Conservation (phyloP, 2,329 filamentous ascomycete genomes). For the Bipolaris victoriae region DNA sequence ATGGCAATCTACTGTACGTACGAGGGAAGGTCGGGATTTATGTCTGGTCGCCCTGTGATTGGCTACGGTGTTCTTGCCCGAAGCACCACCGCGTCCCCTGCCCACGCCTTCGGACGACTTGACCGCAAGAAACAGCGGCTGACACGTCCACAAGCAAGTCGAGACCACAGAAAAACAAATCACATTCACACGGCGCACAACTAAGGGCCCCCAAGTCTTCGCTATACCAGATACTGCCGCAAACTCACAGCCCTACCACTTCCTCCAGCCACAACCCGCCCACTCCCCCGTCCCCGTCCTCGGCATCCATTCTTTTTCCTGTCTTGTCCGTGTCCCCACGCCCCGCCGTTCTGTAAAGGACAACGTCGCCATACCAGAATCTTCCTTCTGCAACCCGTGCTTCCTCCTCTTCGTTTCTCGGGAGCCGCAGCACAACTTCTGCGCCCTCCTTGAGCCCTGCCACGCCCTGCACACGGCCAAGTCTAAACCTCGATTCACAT, state of each 20-base stretch:
- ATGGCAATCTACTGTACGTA: not conserved
- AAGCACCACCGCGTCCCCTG: not conserved
- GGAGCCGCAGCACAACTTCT: constrained; percentile 28
- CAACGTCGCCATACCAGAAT: constrained; percentile 39
- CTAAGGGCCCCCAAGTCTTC: not conserved
- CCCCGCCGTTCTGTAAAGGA: constrained; percentile 23
- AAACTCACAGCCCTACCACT: constrained; percentile 9
- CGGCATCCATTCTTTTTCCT: constrained; percentile 22
- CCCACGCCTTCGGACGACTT: not conserved
- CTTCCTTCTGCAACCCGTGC: constrained; percentile 18
- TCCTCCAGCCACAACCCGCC: constrained; percentile 37
- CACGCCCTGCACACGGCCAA: constrained; percentile 24
- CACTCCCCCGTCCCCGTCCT: constrained; percentile 18
- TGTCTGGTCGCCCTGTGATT: constrained; percentile 11
- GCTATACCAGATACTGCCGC: not conserved
- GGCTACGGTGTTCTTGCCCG: constrained; percentile 10
- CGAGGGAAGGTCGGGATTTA: not conserved
- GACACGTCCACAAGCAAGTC: too few relatives aligned
- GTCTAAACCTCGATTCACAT: constrained; percentile 18
- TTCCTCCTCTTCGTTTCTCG: constrained; percentile 27
- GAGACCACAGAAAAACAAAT: too few relatives aligned
- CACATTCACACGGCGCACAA: too few relatives aligned
- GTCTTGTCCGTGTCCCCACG: constrained; percentile 15
- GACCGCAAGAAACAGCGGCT: too few relatives aligned
- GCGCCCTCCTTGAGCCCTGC: constrained; percentile 21